Evolutionary conservation across 2,329 filamentous ascomycete genomes (phyloP).

Genomic region (Neofusicoccum kwambonambiense): DNA sequence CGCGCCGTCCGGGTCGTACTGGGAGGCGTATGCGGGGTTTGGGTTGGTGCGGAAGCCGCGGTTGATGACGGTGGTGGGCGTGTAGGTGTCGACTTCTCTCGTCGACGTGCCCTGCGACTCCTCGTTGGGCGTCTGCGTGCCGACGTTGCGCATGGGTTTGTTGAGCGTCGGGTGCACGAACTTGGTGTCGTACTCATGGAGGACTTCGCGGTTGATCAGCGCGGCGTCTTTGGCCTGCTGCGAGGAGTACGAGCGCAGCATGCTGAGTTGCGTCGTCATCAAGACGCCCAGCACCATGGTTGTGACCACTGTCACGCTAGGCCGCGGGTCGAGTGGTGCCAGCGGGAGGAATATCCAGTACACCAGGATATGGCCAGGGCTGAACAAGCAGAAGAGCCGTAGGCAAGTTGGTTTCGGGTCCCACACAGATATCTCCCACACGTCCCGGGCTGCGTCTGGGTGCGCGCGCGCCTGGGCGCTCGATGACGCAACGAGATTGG

Average conservation of each 20-base stretch:
- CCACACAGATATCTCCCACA: slow-evolving; percentile 95
- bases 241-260: slow-evolving; percentile 71
- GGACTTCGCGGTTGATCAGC: slow-evolving; percentile 84
- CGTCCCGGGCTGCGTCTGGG: slow-evolving; percentile 77
- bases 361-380: slow-evolving; percentile 86
- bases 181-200: slow-evolving; percentile 95
- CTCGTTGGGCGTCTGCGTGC: slow-evolving; percentile 65
- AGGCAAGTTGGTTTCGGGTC: slow-evolving; percentile 84
- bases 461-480: slow-evolving; percentile 81
- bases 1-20: slow-evolving; percentile 67
- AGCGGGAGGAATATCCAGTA: slow-evolving; percentile 88
- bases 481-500: slow-evolving; percentile 61
- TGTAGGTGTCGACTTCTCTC: slow-evolving; percentile 60
- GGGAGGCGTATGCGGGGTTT: slow-evolving; percentile 74
- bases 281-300: slow-evolving; percentile 73
- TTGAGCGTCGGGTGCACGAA: slow-evolving; percentile 90
- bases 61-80: slow-evolving; percentile 63
- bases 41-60: slow-evolving; percentile 78
- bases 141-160: slow-evolving; percentile 73
- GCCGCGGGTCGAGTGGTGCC: slow-evolving; percentile 69
- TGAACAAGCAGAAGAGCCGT: slow-evolving; percentile 84
- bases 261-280: slow-evolving; percentile 72
- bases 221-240: slow-evolving; percentile 83
- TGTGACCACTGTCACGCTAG: slow-evolving; percentile 82
- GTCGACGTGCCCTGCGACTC: slow-evolving; percentile 29